Evolutionary conservation across 768 basidiomycete genomes (phyloP).

Genomic region (Trametes meyenii): DNA sequence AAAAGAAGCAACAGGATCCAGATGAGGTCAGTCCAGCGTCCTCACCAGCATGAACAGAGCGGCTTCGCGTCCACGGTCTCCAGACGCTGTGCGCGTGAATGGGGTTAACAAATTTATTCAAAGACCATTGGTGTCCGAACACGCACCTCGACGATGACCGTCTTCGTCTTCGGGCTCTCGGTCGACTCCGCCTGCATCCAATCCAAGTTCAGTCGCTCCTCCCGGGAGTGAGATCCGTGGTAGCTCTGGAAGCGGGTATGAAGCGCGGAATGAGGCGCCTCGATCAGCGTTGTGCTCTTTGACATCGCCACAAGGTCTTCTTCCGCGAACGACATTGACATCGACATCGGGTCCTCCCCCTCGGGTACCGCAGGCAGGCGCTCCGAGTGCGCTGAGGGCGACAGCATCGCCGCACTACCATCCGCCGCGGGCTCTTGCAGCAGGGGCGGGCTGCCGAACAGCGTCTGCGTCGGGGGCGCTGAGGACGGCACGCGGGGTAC

Average conservation of each 20-base stretch:
- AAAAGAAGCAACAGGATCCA: slow-evolving; percentile 1
- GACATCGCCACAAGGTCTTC: slow-evolving; percentile 76
- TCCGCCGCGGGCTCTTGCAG: slow-evolving; percentile 13
- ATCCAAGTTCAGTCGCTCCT: slow-evolving; percentile 41
- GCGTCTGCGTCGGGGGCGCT: slow-evolving; percentile 18
- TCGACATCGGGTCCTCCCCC: slow-evolving; percentile 46
- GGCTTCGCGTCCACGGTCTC: slow-evolving; percentile 73
- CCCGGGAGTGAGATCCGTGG: slow-evolving; percentile 31
- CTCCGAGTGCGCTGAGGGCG: slow-evolving; percentile 60
- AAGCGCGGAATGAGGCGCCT: slow-evolving; percentile 45
- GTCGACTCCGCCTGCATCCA: slow-evolving; percentile 47
- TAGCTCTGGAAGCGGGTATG: slow-evolving; percentile 42
- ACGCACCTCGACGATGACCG: slow-evolving; percentile 73
- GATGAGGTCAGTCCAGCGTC: background rate
- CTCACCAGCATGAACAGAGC: slow-evolving; percentile 62
- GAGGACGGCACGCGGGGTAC: slow-evolving; percentile 5
- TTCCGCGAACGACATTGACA: slow-evolving; percentile 55
- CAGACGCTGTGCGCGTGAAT: slow-evolving; percentile 53
- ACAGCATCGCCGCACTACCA: slow-evolving; percentile 26
- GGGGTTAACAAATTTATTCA: background rate
- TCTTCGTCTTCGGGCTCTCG: slow-evolving; percentile 51
- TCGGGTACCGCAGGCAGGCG: slow-evolving; percentile 58
- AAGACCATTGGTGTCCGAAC: background rate
- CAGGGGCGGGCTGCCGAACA: slow-evolving; percentile 10
- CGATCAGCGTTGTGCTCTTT: slow-evolving; percentile 74